phyloP scores from a whole-genome alignment of 2,329 filamentous ascomycete species.

The Gremmenia infestans region DNA sequence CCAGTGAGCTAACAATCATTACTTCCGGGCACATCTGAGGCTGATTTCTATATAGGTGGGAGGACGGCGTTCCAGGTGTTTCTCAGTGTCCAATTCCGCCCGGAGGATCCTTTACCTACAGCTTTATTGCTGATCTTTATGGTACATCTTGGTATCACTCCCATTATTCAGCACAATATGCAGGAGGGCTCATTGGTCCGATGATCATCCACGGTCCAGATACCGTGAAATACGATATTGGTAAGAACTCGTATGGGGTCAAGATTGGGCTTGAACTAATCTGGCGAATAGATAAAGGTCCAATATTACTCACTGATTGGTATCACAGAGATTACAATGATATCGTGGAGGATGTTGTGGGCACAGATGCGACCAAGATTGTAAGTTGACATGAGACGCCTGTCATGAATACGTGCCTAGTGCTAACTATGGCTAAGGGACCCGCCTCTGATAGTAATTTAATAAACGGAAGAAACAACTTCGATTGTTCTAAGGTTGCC shows the following conservation, averaged over 20 bases:
- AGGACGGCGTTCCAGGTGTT: conserved; percentile 41
- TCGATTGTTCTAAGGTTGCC: conserved; percentile 6
- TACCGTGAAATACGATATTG: conserved; percentile 53
- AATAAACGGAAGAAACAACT: conserved; percentile 24
- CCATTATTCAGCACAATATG: conserved; percentile 47
- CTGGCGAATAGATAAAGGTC: conserved; percentile 43
- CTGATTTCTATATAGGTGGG: conserved; percentile 25
- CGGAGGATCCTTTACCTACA: conserved; percentile 30
- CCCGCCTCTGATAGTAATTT: conserved; percentile 17
- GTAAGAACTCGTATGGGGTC: conserved; percentile 1
- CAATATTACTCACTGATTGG: conserved; percentile 37
- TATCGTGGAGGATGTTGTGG: conserved; percentile 39
- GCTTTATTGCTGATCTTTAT: conserved; percentile 32
- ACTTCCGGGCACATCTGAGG: not conserved
- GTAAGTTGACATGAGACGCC: not conserved
- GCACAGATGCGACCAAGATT: not conserved
- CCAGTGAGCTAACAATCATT: conserved; percentile 8
- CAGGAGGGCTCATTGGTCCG: conserved; percentile 52
- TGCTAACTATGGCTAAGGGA: not conserved
- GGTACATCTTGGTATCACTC: conserved; percentile 58
- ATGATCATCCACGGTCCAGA: conserved; percentile 58
- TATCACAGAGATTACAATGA: conserved; percentile 41
- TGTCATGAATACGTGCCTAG: not conserved
- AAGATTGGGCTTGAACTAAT: not conserved
- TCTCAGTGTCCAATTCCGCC: conserved; percentile 62